Evolutionary conservation across 2,329 filamentous ascomycete genomes (phyloP).

Genomic region (Canariomyces notabilis): DNA sequence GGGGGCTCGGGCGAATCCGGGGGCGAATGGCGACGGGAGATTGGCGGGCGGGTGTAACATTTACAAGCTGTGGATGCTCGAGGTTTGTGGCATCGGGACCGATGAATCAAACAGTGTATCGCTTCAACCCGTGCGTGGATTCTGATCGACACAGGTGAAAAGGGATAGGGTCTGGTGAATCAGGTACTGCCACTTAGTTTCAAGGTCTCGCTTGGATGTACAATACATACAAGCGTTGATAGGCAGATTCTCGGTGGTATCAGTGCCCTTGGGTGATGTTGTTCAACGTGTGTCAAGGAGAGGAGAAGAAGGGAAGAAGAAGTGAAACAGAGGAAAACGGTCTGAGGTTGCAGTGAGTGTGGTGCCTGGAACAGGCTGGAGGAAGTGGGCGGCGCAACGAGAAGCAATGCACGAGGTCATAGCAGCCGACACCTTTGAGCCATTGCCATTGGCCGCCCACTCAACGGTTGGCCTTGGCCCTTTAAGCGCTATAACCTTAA

Average conservation of each 20-base stretch:
- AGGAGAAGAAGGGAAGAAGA: background rate
- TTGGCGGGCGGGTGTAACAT: background rate
- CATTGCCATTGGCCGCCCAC: slow-evolving; percentile 7
- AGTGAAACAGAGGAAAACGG: background rate
- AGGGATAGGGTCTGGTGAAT: background rate
- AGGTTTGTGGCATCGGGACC: background rate
- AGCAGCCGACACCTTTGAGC: slow-evolving; percentile 7
- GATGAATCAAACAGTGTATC: background rate
- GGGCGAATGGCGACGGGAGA: background rate
- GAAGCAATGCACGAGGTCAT: slow-evolving; percentile 17
- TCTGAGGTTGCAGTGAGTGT: background rate
- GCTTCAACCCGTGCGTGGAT: background rate
- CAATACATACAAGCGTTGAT: background rate
- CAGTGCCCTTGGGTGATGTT: background rate
- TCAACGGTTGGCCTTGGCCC: slow-evolving; percentile 2
- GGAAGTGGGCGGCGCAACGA: slow-evolving; percentile 7
- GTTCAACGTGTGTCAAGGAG: background rate
- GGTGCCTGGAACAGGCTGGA: slow-evolving; percentile 6
- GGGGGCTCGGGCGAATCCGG: slow-evolving; percentile 10
- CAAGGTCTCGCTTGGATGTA: background rate
- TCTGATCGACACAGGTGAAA: background rate
- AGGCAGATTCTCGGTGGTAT: slow-evolving; percentile 1
- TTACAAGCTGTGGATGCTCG: background rate
- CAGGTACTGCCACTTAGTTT: background rate
- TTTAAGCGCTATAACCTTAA: too few species aligned